phyloP scores from a whole-genome alignment of 1,284 basidiomycete genomes.

The Xanthoconium separans region DNA sequence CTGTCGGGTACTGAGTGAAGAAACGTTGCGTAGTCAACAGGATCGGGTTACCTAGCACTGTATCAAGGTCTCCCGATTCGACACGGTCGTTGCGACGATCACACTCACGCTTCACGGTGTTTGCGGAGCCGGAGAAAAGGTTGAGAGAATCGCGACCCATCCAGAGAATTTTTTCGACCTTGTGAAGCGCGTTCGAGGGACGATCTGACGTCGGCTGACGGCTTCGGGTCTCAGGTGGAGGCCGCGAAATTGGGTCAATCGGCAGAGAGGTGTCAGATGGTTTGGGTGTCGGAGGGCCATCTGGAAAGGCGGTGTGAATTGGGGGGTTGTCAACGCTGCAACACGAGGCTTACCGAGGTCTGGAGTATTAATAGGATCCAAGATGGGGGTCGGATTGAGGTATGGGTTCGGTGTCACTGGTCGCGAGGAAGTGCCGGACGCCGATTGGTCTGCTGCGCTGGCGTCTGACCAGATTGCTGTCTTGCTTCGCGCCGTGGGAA shows the following conservation, averaged over 20 bases:
- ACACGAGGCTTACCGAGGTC: conserved; percentile 18
- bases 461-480: conserved; percentile 7
- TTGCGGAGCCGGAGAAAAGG: conserved; percentile 23
- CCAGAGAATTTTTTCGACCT: conserved; percentile 38
- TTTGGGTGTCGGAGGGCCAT: conserved; percentile 17
- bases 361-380: conserved; percentile 8
- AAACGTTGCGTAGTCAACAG: neutral
- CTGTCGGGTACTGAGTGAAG: conserved; percentile 14
- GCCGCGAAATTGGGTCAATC: conserved; percentile 1
- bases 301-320: conserved; percentile 4
- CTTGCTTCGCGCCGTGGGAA: conserved; percentile 18
- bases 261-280: conserved; percentile 2
- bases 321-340: neutral
- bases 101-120: conserved; percentile 11
- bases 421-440: conserved; percentile 18
- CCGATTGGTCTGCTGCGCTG: neutral
- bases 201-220: conserved; percentile 13
- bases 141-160: conserved; percentile 32
- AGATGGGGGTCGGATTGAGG: conserved; percentile 29
- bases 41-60: conserved; percentile 22
- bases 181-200: conserved; percentile 26
- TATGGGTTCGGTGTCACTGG: conserved; percentile 31
- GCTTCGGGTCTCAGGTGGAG: conserved; percentile 5
- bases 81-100: conserved; percentile 20
- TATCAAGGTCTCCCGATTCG: conserved; percentile 21